These are phyloP conservation scores for Citrus glauca DNA, from an alignment of 345 rosid genomes.

Conservation along the genomic window DNA sequence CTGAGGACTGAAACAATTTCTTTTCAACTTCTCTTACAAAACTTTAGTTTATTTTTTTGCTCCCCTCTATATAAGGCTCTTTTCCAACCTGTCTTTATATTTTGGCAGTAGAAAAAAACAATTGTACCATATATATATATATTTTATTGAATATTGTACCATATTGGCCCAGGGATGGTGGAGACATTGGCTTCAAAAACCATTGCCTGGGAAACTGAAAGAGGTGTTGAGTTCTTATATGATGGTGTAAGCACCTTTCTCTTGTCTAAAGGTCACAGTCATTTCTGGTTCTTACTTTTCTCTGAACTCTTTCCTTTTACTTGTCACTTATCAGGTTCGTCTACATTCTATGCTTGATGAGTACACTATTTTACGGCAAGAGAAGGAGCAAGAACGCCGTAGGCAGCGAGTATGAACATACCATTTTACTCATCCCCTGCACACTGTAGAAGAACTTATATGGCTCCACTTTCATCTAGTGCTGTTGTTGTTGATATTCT, in stretches of 20 bases:
- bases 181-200: slow-evolving; percentile 86
- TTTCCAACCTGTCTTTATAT: neutral
- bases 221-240: slow-evolving; percentile 67
- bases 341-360: slow-evolving; percentile 91
- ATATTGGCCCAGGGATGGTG: slow-evolving; percentile 52
- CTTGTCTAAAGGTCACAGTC: neutral
- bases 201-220: slow-evolving; percentile 85
- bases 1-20: neutral
- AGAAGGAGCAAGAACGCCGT: slow-evolving; percentile 93
- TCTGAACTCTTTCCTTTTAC: slow-evolving; percentile 6
- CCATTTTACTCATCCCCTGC: neutral
- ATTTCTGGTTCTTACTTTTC: neutral
- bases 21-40: neutral
- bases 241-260: slow-evolving; percentile 75
- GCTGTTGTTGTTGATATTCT: neutral
- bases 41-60: neutral
- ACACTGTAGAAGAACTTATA: no score
- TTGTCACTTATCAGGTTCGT: slow-evolving; percentile 48
- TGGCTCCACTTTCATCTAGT: neutral
- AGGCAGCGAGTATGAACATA: slow-evolving; percentile 60
- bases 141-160: neutral
- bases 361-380: slow-evolving; percentile 65
- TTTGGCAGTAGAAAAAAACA: neutral
- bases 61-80: neutral
- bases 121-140: neutral